A percentile compares a stretch with the other conserved stretches of the same genome.
Conservation (phyloP, 2,329 filamentous ascomycete genomes). For the Leptographium procerum region DNA sequence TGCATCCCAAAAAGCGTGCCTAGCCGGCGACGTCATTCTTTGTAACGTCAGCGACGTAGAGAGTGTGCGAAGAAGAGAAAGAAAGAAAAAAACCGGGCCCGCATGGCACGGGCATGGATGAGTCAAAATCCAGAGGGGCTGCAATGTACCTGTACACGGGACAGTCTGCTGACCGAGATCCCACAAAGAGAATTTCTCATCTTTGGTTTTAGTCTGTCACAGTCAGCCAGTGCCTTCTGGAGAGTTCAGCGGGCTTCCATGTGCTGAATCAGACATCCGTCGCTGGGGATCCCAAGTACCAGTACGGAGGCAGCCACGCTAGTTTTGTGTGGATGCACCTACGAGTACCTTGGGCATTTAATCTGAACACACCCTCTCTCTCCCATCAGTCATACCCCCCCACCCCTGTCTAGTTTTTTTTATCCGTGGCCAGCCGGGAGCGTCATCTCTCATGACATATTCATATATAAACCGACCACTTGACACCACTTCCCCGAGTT, state of each 20-base stretch:
- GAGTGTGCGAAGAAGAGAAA: not conserved
- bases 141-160: not conserved
- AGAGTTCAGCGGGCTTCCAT: not conserved
- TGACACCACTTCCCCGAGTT: not conserved
- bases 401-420: not conserved
- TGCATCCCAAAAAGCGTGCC: not conserved
- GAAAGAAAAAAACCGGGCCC: not conserved
- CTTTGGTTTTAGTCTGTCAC: too few species aligned
- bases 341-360: not conserved
- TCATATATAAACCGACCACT: not conserved
- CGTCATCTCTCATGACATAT: not conserved
- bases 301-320: not conserved
- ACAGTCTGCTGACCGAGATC: not conserved
- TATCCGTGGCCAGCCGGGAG: not conserved
- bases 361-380: not conserved
- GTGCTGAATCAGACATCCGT: not conserved
- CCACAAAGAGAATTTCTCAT: not conserved
- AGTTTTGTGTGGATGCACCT: not conserved
- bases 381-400: not conserved
- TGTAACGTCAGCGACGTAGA: not conserved
- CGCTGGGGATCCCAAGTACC: not conserved
- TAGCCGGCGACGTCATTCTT: not conserved
- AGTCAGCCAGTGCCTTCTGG: not conserved
- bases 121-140: not conserved
- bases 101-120: not conserved